phyloP scores from a whole-genome alignment of 1,284 basidiomycete genomes.

The Ustilago bromivora region DNA sequence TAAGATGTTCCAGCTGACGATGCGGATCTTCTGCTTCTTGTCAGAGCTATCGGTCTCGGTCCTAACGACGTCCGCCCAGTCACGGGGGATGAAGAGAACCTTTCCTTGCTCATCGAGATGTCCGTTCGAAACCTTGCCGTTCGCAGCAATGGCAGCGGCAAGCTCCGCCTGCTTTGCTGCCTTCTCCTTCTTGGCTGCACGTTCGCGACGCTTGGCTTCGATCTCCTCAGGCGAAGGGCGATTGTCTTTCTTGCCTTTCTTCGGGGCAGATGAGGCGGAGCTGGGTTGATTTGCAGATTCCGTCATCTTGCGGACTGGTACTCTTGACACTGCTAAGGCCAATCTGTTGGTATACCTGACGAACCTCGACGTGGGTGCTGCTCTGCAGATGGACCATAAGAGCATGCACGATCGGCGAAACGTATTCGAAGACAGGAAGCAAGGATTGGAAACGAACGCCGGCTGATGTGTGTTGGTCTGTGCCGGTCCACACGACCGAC shows the following conservation, averaged over 20 bases:
- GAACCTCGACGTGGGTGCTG: background rate
- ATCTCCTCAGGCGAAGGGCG: conserved; percentile 50
- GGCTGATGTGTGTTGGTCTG: background rate
- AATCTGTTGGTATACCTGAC: background rate
- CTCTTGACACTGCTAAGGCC: background rate
- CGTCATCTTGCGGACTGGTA: conserved; percentile 13
- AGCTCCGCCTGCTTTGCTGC: conserved; percentile 48
- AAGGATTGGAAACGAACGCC: background rate
- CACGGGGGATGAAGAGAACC: conserved; percentile 42
- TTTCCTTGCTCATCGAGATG: conserved; percentile 47
- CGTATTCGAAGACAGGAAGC: background rate
- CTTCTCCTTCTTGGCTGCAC: conserved; percentile 55
- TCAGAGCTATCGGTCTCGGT: background rate
- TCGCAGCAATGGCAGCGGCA: conserved; percentile 38
- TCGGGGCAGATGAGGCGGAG: conserved; percentile 6
- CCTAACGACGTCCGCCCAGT: conserved; percentile 33
- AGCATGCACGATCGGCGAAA: conserved; percentile 11
- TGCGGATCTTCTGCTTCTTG: conserved; percentile 25
- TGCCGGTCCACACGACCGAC: conserved; percentile 5
- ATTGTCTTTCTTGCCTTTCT: conserved; percentile 35
- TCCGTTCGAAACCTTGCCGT: conserved; percentile 46
- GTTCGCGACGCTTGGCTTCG: conserved; percentile 41
- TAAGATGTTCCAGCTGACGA: conserved; percentile 68
- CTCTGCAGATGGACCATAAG: background rate
- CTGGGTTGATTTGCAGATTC: conserved; percentile 14